Evolutionary conservation across 2,329 filamentous ascomycete species (phyloP), one percentile per base, ranked within the genome.

Genomic region (Colletotrichum truncatum): DNA sequence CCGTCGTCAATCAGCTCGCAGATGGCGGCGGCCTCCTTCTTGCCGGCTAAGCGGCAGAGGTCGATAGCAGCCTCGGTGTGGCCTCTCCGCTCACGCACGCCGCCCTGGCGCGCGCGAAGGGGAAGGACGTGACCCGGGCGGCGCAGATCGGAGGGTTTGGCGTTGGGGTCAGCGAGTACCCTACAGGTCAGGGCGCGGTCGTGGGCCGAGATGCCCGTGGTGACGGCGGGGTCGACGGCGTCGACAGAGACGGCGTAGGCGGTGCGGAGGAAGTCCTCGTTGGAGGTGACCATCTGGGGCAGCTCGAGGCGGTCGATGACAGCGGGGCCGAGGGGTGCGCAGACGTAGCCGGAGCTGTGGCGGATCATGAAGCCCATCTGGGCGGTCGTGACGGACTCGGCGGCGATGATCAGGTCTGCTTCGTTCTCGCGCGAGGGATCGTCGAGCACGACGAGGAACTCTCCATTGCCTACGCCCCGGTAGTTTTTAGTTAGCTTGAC

Each of bases 321-420:
- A 41, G 86, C 78, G 52, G 91, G 85, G 53, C 88, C 84, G 67
- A 98, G 85, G 14, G 96, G 95, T 0, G 92, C 92, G 88, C 96
- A 98, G 81, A 99, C 91, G 75, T 95, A 89, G 75, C 96, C 96
- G 4, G 93, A 93, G 38, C 92, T 92, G 84, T 97, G 89, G 73
- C 94, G 93, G 78, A 99, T 88, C 87, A 99, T 91, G 84, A 98
- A 99, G 73, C 94, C 93, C 90, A 97, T 97, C 81, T 98, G 95
- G 70, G 92, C 87, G 23, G 94, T 86, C 8, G 95, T 97, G 69
- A 98, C 82, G 73, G 91, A 87, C 70, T 93, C 84, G 68, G 94
- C 95, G 70, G 96, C 93, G 75, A 98, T 97, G 79, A 98, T 98
- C 51, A 99, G 88, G 82, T 99, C 96, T 78, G 94, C 96, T 86